These are phyloP conservation scores for Striga hermonthica DNA, from an alignment of 305 asterid species.

Conservation along the genomic window DNA sequence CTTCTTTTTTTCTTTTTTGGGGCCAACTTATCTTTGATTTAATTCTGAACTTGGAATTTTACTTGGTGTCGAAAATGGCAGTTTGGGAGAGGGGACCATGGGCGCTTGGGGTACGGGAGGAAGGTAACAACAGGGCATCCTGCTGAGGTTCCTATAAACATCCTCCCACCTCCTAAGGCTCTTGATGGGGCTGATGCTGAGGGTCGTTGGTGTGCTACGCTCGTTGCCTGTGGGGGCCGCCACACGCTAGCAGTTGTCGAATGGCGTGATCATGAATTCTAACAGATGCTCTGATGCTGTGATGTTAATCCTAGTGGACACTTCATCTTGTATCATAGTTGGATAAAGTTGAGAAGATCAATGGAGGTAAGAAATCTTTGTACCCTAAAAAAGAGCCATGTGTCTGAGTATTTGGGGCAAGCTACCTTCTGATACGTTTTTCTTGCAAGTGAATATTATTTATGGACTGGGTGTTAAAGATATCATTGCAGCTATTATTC, in stretches of 20 bases:
- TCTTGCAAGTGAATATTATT: conserved; percentile 7
- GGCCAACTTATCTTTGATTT: too few relatives aligned
- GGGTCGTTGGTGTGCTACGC: conserved; percentile 73
- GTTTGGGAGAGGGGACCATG: conserved; percentile 98
- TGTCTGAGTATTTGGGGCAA: background rate
- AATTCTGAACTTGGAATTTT: too few relatives aligned
- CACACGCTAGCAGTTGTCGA: conserved; percentile 79
- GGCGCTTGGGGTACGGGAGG: conserved; percentile 90
- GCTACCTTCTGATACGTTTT: background rate
- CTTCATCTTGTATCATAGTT: conserved; percentile 1
- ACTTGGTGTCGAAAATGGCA: conserved; percentile 36
- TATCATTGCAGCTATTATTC: conserved; percentile 9
- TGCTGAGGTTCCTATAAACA: conserved; percentile 77
- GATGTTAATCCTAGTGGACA: background rate
- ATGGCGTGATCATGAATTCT: conserved; percentile 48
- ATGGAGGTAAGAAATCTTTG: background rate
- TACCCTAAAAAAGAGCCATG: background rate
- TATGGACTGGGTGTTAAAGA: conserved; percentile 16
- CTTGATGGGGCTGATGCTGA: conserved; percentile 32
- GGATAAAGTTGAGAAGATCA: conserved; percentile 15
- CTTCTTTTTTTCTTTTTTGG: too few relatives aligned
- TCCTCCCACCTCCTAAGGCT: conserved; percentile 51
- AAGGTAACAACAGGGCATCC: conserved; percentile 93
- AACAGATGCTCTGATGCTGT: conserved; percentile 28
- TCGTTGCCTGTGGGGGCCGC: conserved; percentile 95